Percentiles rank a stretch among this genome's conserved stretches.
Conservation (phyloP, 257 asterid genomes). For the Striga asiatica region DNA sequence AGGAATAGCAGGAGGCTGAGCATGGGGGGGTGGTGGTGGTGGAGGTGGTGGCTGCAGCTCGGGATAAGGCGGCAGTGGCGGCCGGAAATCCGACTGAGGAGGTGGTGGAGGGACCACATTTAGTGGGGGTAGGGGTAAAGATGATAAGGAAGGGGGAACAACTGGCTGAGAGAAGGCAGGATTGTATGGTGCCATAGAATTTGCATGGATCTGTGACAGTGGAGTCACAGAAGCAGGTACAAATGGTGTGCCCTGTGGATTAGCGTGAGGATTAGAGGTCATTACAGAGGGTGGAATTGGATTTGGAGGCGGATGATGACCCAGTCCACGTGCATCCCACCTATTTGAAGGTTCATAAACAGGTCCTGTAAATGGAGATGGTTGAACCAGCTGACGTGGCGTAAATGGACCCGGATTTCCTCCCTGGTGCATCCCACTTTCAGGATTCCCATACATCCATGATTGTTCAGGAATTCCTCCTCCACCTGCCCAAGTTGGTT, state of each 20-base stretch:
- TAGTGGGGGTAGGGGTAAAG: constrained; percentile 43
- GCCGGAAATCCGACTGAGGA: constrained; percentile 37
- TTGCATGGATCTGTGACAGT: constrained; percentile 43
- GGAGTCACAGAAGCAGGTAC: constrained; percentile 78
- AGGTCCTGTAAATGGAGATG: constrained; percentile 44
- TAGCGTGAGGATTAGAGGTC: constrained; percentile 37
- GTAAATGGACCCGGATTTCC: constrained; percentile 41
- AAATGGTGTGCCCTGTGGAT: constrained; percentile 59
- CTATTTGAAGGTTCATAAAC: constrained; percentile 51
- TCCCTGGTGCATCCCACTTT: constrained; percentile 41
- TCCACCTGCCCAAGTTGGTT: constrained; percentile 48
- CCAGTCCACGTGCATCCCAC: constrained; percentile 64
- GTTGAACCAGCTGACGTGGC: constrained; percentile 50
- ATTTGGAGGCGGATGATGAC: constrained; percentile 36
- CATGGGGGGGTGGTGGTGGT: constrained; percentile 44
- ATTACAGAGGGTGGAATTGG: constrained; percentile 33
- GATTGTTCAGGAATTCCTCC: constrained; percentile 33
- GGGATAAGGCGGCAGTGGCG: constrained; percentile 38
- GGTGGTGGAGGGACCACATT: constrained; percentile 41
- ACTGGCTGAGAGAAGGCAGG: no score
- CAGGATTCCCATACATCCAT: constrained; percentile 42
- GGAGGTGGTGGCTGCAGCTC: constrained; percentile 50
- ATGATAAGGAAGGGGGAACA: constrained; percentile 43
- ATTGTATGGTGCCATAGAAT: constrained; percentile 50
- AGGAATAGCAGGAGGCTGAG: constrained; percentile 52